A percentile compares a stretch with the other conserved stretches of the same genome.
These are phyloP conservation scores for Lepiota venenata DNA, from an alignment of 768 basidiomycete genomes.

Conservation along the genomic window DNA sequence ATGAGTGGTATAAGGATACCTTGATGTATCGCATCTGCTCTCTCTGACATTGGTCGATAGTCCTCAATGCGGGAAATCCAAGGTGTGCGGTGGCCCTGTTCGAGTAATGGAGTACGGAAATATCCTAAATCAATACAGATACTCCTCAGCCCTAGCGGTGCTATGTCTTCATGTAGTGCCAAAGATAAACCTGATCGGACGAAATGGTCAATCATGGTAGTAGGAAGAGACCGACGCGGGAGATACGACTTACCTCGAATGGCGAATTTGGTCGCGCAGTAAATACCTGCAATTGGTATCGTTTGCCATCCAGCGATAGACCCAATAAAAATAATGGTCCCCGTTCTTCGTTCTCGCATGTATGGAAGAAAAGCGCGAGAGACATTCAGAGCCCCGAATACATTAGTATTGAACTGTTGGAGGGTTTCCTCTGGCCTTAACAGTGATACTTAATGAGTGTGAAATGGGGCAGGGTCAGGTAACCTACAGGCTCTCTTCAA, in stretches of 20 bases:
- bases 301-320: conserved; percentile 39
- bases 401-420: conserved; percentile 38
- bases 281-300: conserved; percentile 31
- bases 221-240: neutral
- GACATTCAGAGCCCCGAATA: conserved; percentile 44
- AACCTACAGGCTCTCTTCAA: conserved; percentile 31
- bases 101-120: conserved; percentile 30
- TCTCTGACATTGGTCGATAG: conserved; percentile 23
- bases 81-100: conserved; percentile 25
- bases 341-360: conserved; percentile 38
- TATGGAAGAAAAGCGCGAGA: conserved; percentile 43
- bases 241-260: conserved; percentile 22
- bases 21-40: conserved; percentile 23
- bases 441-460: neutral
- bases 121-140: conserved; percentile 37
- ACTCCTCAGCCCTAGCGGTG: conserved; percentile 34
- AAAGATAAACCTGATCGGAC: too few relatives aligned
- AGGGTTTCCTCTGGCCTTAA: conserved; percentile 39
- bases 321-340: conserved; percentile 41
- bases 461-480: neutral
- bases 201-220: too few relatives aligned
- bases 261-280: conserved; percentile 37
- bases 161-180: conserved; percentile 32
- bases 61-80: conserved; percentile 29
- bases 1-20: conserved; percentile 16